Conservation (phyloP, 1,284 basidiomycete species). For the Microbotryum silenes-acaulis region DNA sequence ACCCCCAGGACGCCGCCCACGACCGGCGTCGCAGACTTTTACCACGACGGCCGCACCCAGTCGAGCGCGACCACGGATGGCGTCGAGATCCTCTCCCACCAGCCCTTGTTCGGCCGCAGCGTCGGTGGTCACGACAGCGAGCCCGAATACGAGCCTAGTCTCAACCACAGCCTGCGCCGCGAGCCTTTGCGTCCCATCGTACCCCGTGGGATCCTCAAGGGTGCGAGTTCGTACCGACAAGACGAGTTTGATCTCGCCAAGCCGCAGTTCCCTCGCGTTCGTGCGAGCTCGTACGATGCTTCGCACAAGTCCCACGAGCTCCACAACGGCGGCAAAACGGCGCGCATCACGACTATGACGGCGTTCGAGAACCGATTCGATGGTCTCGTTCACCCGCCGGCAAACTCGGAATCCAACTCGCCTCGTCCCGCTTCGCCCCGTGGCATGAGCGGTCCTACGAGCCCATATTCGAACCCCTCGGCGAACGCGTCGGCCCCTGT, state of each 20-base stretch:
- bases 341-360: conserved; percentile 31
- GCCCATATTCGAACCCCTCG: conserved; percentile 56
- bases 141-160: conserved; percentile 49
- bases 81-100: conserved; percentile 18
- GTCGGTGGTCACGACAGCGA: conserved; percentile 38
- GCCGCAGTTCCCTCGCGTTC: conserved; percentile 34
- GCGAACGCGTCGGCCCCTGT: conserved; percentile 78
- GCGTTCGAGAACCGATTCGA: conserved; percentile 32
- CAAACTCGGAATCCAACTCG: conserved; percentile 1
- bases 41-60: background rate
- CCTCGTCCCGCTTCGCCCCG: conserved; percentile 32
- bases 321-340: conserved; percentile 23
- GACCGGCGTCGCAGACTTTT: background rate
- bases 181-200: conserved; percentile 55
- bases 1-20: conserved; percentile 1
- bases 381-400: conserved; percentile 20
- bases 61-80: conserved; percentile 3
- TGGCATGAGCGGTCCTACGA: conserved; percentile 32
- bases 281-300: conserved; percentile 43
- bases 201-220: conserved; percentile 78
- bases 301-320: conserved; percentile 27
- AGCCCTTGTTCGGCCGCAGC: conserved; percentile 11
- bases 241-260: conserved; percentile 23
- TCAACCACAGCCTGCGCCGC: conserved; percentile 52
- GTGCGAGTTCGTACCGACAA: conserved; percentile 45